These are phyloP conservation scores for Dactylella cylindrospora DNA, from an alignment of 2,329 filamentous ascomycete genomes.

Conservation along the genomic window DNA sequence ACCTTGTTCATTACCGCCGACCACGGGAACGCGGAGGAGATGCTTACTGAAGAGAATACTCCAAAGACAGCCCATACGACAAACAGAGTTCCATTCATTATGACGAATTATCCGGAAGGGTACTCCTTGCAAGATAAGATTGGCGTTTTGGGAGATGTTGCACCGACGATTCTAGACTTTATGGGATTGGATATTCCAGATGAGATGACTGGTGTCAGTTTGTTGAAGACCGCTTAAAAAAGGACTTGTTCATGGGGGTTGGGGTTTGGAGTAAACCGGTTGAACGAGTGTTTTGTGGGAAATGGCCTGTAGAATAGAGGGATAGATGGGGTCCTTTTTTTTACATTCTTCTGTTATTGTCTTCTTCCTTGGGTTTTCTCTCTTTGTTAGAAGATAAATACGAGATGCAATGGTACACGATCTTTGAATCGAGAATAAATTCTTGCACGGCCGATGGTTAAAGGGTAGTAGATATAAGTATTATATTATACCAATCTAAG, in stretches of 20 bases:
- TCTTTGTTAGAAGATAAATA: too few species aligned
- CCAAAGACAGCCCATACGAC: constrained; percentile 98
- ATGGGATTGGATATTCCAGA: constrained; percentile 90
- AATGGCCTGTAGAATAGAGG: constrained; percentile 18
- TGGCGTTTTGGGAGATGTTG: constrained; percentile 94
- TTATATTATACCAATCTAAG: too few species aligned
- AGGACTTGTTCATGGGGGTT: background rate
- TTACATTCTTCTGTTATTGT: background rate
- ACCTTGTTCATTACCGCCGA: constrained; percentile 93
- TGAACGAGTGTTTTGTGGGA: constrained; percentile 6
- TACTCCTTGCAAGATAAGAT: constrained; percentile 76
- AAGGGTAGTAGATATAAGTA: too few species aligned
- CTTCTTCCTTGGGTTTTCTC: background rate
- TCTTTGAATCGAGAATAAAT: background rate
- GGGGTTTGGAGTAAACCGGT: background rate
- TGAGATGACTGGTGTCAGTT: constrained; percentile 85
- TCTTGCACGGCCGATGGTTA: too few species aligned
- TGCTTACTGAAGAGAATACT: constrained; percentile 93
- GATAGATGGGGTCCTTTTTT: constrained; percentile 6
- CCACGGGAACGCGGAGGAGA: constrained; percentile 98
- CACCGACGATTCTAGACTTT: constrained; percentile 83
- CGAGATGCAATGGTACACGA: background rate
- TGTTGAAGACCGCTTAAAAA: constrained; percentile 71
- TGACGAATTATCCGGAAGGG: constrained; percentile 91
- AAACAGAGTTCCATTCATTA: constrained; percentile 96